Conservation (phyloP, 179 eudicot genomes). For the Silene noctiflora region DNA sequence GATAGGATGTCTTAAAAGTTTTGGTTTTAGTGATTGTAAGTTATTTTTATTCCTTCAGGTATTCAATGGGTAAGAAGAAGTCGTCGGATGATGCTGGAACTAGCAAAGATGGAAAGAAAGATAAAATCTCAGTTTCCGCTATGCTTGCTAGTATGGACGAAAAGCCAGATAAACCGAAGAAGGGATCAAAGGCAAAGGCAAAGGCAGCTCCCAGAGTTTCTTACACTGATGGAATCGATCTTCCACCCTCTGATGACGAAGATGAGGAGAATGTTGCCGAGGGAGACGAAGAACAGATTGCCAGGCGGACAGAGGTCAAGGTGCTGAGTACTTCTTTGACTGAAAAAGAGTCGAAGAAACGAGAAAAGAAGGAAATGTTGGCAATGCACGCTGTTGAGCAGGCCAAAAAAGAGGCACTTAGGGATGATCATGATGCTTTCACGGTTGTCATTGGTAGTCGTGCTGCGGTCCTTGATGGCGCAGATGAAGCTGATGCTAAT, state of each 20-base stretch:
- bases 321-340: slow-evolving; percentile 46
- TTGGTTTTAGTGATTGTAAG: neutral
- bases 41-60: neutral
- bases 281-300: slow-evolving; percentile 32
- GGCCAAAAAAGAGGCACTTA: slow-evolving; percentile 63
- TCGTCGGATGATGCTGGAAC: slow-evolving; percentile 42
- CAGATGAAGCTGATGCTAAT: slow-evolving; percentile 80
- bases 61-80: slow-evolving; percentile 69
- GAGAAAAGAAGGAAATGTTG: slow-evolving; percentile 72
- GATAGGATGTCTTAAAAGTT: no score
- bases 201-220: slow-evolving; percentile 20
- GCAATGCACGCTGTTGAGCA: slow-evolving; percentile 47
- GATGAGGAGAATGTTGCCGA: slow-evolving; percentile 42
- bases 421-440: slow-evolving; percentile 81
- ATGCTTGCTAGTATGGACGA: slow-evolving; percentile 78
- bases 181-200: slow-evolving; percentile 47
- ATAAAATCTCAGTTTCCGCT: slow-evolving; percentile 61
- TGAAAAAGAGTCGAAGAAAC: slow-evolving; percentile 66
- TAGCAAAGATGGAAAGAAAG: slow-evolving; percentile 36
- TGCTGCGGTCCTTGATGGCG: slow-evolving; percentile 69
- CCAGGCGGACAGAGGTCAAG: slow-evolving; percentile 29
- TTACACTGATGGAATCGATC: slow-evolving; percentile 67
- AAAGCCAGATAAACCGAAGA: slow-evolving; percentile 73
- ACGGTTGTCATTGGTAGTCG: slow-evolving; percentile 60
- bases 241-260: slow-evolving; percentile 81